These are phyloP conservation scores for Cystofilobasidium macerans DNA, from an alignment of 768 basidiomycete genomes.

Conservation along the genomic window DNA sequence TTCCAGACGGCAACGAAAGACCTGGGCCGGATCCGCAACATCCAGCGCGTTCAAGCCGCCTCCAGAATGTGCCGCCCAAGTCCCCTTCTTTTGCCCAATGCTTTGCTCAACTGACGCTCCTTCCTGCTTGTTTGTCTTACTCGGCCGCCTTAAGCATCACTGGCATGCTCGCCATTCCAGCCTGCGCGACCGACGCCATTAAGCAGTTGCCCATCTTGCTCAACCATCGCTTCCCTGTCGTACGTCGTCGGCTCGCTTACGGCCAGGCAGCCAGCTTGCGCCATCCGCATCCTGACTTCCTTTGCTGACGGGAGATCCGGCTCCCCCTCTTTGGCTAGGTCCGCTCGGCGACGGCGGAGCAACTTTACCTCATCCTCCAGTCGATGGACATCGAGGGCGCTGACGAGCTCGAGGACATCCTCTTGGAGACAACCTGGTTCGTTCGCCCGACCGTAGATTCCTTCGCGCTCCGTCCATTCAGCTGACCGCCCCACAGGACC, in stretches of 20 bases:
- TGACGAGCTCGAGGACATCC: constrained; percentile 27
- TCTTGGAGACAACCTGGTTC: constrained; percentile 27
- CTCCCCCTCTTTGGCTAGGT: constrained; percentile 44
- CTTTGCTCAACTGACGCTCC: background rate
- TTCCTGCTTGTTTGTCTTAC: no score
- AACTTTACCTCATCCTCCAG: constrained; percentile 66
- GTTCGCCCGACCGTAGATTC: background rate
- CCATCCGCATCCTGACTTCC: background rate
- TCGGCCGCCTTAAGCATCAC: no score
- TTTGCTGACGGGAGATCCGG: no score
- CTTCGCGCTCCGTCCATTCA: background rate
- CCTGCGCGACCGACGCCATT: constrained; percentile 44
- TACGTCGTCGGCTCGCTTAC: constrained; percentile 37
- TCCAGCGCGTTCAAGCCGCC: constrained; percentile 65
- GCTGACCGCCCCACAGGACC: background rate
- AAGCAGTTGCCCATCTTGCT: constrained; percentile 53
- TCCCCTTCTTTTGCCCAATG: background rate
- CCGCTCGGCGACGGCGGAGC: constrained; percentile 68
- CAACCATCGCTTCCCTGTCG: constrained; percentile 67
- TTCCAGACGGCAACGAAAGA: constrained; percentile 14
- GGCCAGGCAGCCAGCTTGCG: background rate
- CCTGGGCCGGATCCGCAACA: constrained; percentile 40
- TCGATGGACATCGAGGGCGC: constrained; percentile 47
- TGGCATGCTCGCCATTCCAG: constrained; percentile 46
- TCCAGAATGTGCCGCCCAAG: constrained; percentile 61